phyloP scores from a whole-genome alignment of 257 asterid species.

The Echites panduratus region DNA sequence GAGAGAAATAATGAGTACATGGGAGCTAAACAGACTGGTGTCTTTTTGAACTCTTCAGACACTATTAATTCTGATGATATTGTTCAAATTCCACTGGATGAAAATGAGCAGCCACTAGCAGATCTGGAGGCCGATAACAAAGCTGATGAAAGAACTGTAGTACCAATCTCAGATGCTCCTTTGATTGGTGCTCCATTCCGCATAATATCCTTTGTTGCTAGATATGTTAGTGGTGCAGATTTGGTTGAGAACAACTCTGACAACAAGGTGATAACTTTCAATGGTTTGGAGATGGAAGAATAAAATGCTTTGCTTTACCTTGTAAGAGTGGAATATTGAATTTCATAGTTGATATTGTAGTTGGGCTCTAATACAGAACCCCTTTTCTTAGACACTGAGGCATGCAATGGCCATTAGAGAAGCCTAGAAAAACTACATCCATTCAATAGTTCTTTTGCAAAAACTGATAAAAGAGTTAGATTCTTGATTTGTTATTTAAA shows the following conservation, averaged over 20 bases:
- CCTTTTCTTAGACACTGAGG: background rate
- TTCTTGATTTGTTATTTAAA: background rate
- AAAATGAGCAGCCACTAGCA: conserved; percentile 31
- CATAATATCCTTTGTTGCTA: conserved; percentile 78
- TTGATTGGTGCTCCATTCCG: conserved; percentile 97
- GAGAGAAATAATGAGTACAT: conserved; percentile 26
- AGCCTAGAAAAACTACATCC: background rate
- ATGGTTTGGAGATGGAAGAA: background rate
- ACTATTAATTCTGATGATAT: conserved; percentile 48
- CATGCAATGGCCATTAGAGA: background rate
- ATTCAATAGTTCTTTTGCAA: background rate
- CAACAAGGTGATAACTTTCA: conserved; percentile 9
- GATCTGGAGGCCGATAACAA: conserved; percentile 20
- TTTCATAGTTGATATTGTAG: background rate
- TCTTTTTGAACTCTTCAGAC: conserved; percentile 35
- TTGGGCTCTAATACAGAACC: background rate
- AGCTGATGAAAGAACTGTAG: conserved; percentile 31
- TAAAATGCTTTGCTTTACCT: background rate
- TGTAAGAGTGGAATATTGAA: background rate
- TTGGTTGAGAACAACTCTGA: conserved; percentile 48
- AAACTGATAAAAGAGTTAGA: background rate
- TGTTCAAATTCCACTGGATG: conserved; percentile 72
- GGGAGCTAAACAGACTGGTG: conserved; percentile 16
- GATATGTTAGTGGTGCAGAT: conserved; percentile 97
- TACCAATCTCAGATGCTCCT: conserved; percentile 67